Conservation (phyloP, 1,284 basidiomycete species). For the Rhizoctonia solani region DNA sequence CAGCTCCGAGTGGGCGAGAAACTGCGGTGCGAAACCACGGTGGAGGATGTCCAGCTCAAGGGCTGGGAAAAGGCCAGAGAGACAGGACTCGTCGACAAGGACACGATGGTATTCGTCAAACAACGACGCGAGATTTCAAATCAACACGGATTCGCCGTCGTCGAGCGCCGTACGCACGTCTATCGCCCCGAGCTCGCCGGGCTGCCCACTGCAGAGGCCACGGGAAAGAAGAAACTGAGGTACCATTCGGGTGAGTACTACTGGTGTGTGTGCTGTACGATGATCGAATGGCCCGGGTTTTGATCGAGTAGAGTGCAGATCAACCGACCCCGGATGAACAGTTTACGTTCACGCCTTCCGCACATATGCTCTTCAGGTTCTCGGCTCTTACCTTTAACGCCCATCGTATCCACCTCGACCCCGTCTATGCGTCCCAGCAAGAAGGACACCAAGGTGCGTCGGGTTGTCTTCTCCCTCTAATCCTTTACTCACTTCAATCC, state of each 20-base stretch:
- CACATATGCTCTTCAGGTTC: conserved; percentile 79
- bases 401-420: conserved; percentile 74
- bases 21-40: conserved; percentile 56
- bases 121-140: conserved; percentile 49
- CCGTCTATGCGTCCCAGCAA: conserved; percentile 64
- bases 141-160: conserved; percentile 52
- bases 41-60: conserved; percentile 67
- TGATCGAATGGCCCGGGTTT: too few relatives aligned
- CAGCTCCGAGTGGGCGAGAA: conserved; percentile 60
- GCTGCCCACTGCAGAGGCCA: not conserved
- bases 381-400: conserved; percentile 82
- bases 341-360: conserved; percentile 66
- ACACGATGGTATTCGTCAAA: conserved; percentile 78
- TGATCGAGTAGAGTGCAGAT: too few relatives aligned
- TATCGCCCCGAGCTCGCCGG: conserved; percentile 54
- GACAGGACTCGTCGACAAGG: conserved; percentile 39
- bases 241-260: conserved; percentile 52
- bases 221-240: conserved; percentile 43
- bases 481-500: not conserved
- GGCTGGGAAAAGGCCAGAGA: conserved; percentile 53
- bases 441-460: conserved; percentile 73
- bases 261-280: not conserved
- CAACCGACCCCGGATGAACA: conserved; percentile 51
- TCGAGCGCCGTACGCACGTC: conserved; percentile 75
- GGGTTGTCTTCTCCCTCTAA: not conserved